Evolutionary conservation across 305 asterid genomes (phyloP).

Genomic region (Fraxinus nigra): DNA sequence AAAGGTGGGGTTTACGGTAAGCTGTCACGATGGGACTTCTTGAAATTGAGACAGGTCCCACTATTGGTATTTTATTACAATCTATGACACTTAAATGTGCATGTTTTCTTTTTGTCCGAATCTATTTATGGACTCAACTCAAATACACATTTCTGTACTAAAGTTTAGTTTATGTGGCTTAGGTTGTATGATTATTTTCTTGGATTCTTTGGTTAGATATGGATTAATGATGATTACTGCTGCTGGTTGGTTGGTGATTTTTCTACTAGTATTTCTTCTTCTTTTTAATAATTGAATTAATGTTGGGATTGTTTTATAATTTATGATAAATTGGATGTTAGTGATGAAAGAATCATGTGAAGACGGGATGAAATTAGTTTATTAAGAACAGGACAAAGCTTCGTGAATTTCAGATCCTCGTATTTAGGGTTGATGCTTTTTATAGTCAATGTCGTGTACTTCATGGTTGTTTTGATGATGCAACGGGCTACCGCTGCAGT

Average conservation of each 20-base stretch:
- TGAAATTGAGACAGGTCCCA: conserved; percentile 40
- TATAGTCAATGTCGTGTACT: not conserved
- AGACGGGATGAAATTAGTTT: conserved; percentile 12
- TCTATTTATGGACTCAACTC: conserved; percentile 9
- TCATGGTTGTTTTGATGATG: not conserved
- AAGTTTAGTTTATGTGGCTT: not conserved
- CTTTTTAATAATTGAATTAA: not conserved
- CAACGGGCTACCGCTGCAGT: not conserved
- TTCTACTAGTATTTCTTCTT: not conserved
- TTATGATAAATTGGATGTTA: not conserved
- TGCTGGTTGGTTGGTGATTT: conserved; percentile 24
- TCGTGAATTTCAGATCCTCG: not conserved
- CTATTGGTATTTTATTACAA: conserved; percentile 11
- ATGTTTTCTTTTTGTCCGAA: conserved; percentile 8
- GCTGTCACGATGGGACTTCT: conserved; percentile 64
- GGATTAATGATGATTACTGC: conserved; percentile 25
- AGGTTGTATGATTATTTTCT: not conserved
- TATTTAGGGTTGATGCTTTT: not conserved
- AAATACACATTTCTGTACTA: not conserved
- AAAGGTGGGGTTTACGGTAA: conserved; percentile 2
- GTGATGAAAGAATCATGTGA: conserved; percentile 16
- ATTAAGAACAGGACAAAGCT: conserved; percentile 24
- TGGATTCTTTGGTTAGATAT: conserved; percentile 23
- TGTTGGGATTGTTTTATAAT: not conserved
- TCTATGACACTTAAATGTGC: conserved; percentile 14